Conservation (phyloP, 768 basidiomycete species). For the Fomitopsis pulvina region DNA sequence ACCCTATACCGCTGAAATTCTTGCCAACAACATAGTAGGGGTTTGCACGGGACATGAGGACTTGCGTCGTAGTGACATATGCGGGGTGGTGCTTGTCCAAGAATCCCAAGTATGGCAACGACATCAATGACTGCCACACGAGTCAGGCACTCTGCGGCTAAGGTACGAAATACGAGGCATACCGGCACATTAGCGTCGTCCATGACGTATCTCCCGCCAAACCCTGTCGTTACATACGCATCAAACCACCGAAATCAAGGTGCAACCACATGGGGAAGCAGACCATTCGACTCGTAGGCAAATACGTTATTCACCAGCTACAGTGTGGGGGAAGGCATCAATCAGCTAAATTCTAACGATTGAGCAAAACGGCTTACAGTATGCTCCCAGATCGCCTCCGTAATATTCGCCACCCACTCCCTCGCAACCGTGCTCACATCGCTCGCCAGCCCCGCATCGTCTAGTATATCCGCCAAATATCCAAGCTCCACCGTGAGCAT, state of each 20-base stretch:
- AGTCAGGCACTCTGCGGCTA: not conserved
- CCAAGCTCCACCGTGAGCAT: slow-evolving; percentile 73
- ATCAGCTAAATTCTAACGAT: not conserved
- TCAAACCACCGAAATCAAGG: not conserved
- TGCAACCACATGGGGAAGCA: not conserved
- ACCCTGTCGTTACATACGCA: slow-evolving; percentile 32
- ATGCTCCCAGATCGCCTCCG: slow-evolving; percentile 53
- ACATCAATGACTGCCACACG: slow-evolving; percentile 54
- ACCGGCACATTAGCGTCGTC: slow-evolving; percentile 84
- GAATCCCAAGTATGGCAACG: slow-evolving; percentile 76
- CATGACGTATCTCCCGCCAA: slow-evolving; percentile 72
- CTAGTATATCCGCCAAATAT: slow-evolving; percentile 55
- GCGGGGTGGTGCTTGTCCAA: slow-evolving; percentile 49
- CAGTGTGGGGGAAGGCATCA: too few relatives aligned
- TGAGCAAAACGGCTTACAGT: slow-evolving; percentile 35
- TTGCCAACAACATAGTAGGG: slow-evolving; percentile 64
- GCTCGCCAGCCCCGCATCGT: slow-evolving; percentile 37
- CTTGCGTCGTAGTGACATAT: slow-evolving; percentile 58
- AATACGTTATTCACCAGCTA: slow-evolving; percentile 61
- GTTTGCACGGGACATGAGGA: slow-evolving; percentile 55
- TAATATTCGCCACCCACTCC: slow-evolving; percentile 51
- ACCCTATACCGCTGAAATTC: slow-evolving; percentile 68
- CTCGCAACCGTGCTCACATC: slow-evolving; percentile 49
- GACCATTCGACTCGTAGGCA: slow-evolving; percentile 74
- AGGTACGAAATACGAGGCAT: slow-evolving; percentile 18